Base-by-base conservation (phyloP, 768 basidiomycete species). In the Sarcodon sp. region DNA sequence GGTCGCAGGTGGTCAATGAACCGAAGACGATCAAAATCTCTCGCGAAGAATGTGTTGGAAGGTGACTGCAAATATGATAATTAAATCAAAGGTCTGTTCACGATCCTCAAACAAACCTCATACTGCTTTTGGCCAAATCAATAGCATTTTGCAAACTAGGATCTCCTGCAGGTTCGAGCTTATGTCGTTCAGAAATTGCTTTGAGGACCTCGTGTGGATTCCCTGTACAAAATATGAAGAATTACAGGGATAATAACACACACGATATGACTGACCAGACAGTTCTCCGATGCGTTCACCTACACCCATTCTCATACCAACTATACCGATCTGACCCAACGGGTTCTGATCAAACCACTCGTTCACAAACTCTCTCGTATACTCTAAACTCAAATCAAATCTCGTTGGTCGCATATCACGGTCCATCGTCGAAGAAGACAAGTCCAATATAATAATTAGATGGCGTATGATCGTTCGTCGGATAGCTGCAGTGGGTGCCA, bases 311-410 rank as follows among this genome's bases (percentile, higher is more conserved):
- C 92, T 72, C 78, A 98, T 90, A 5, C 88, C 90, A 13, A 98
- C 89, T 32, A 98, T 69, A 1, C 92, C 94, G 53, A 99, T 88
- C 65, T 98, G 96, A 16, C 94, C 93, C 10, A 99, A 72, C 1
- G 96, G 96, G 59, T 99, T 99, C 67, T 98, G 96, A 66, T 99
- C 96, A 63, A 98, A 99, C 93, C 94, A 99, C 62, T 99, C 96
- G 6, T 76, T 69, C 31, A 98, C 75, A 55, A 98, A 99, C 56
- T 89, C 88, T 50, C 91, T 77, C 11, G 91, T 78, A 60, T 93
- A 94, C 58, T 92, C 83, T 39, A 98, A 66, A 57, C 82, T 84
- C 33, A 99, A 64, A 59, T 96, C 93, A 55, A 94, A 93, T 49
- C 96, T 77, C 16, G 88, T 91, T 9, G 93, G 91, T 6, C 94